phyloP scores from a whole-genome alignment of 805 yeast genomes.

The Suhomyces prunicola region DNA sequence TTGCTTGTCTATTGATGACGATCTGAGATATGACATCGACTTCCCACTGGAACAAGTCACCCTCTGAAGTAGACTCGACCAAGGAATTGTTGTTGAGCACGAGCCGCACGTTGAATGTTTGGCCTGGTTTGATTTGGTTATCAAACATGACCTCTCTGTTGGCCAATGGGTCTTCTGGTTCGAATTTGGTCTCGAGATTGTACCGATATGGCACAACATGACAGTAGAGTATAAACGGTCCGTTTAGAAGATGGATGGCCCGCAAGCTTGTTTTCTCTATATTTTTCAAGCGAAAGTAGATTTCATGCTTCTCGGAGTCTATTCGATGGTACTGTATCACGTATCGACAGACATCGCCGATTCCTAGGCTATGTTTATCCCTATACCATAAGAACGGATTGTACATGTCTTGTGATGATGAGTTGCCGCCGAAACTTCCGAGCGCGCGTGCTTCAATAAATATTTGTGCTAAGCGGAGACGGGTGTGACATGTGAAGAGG shows the following conservation, averaged over 20 bases:
- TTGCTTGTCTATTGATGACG: slow-evolving; percentile 30
- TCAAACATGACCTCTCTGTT: slow-evolving; percentile 34
- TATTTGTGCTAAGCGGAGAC: not conserved
- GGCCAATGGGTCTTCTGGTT: slow-evolving; percentile 17
- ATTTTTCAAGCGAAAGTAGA: slow-evolving; percentile 39
- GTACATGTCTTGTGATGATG: not conserved
- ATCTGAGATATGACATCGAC: slow-evolving; percentile 42
- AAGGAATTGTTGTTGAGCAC: slow-evolving; percentile 45
- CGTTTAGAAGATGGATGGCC: slow-evolving; percentile 41
- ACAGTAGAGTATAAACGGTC: slow-evolving; percentile 44
- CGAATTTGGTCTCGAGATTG: slow-evolving; percentile 21
- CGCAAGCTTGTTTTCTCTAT: slow-evolving; percentile 35
- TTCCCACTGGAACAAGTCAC: slow-evolving; percentile 29
- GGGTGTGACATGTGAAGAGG: not conserved
- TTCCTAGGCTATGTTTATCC: slow-evolving; percentile 30
- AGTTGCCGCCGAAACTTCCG: not conserved
- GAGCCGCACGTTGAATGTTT: slow-evolving; percentile 57
- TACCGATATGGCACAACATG: slow-evolving; percentile 41
- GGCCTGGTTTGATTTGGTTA: slow-evolving; percentile 63
- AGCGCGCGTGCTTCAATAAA: not conserved
- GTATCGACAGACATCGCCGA: slow-evolving; percentile 41
- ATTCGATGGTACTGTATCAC: slow-evolving; percentile 19
- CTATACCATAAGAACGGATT: slow-evolving; percentile 11
- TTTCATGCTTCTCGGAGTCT: slow-evolving; percentile 8
- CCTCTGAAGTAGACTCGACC: slow-evolving; percentile 10